These are phyloP conservation scores for Phytopythium vexans DNA, from an alignment of 352 stramenopile species.

Conservation along the genomic window DNA sequence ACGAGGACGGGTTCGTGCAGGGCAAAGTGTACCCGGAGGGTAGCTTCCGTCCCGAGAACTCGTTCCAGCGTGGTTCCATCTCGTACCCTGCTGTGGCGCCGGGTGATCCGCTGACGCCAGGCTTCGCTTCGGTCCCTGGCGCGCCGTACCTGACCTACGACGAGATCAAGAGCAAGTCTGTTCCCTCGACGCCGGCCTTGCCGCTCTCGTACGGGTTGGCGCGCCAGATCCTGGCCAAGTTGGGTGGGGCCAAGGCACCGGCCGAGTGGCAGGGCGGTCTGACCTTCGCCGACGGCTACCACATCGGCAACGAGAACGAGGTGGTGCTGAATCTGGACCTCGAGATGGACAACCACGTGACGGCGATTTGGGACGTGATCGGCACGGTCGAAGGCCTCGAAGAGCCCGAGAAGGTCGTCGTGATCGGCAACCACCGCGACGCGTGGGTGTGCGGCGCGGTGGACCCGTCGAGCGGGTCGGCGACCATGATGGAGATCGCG, in stretches of 20 bases:
- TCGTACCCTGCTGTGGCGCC: constrained; percentile 58
- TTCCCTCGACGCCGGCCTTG: constrained; percentile 57
- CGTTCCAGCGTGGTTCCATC: constrained; percentile 78
- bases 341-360: constrained; percentile 48
- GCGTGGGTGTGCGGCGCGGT: constrained; percentile 76
- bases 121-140: constrained; percentile 33
- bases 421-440: constrained; percentile 78
- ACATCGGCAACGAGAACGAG: constrained; percentile 38
- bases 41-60: constrained; percentile 57
- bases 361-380: constrained; percentile 72
- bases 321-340: constrained; percentile 39
- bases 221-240: constrained; percentile 41
- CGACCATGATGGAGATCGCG: constrained; percentile 61
- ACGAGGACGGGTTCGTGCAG: constrained; percentile 68
- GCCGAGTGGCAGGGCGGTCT: constrained; percentile 50
- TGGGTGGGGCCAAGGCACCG: constrained; percentile 42
- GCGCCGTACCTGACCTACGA: constrained; percentile 28
- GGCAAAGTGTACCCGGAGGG: constrained; percentile 75
- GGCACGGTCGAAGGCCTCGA: constrained; percentile 26
- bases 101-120: constrained; percentile 61
- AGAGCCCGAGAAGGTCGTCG: constrained; percentile 40
- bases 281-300: constrained; percentile 48
- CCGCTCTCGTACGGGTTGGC: constrained; percentile 70
- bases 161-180: constrained; percentile 22
- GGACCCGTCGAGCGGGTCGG: constrained; percentile 64